Percentiles rank a stretch among this genome's conserved stretches.
These are phyloP conservation scores for Colletotrichum chrysophilum DNA, from an alignment of 2,329 filamentous ascomycete species.

Conservation along the genomic window DNA sequence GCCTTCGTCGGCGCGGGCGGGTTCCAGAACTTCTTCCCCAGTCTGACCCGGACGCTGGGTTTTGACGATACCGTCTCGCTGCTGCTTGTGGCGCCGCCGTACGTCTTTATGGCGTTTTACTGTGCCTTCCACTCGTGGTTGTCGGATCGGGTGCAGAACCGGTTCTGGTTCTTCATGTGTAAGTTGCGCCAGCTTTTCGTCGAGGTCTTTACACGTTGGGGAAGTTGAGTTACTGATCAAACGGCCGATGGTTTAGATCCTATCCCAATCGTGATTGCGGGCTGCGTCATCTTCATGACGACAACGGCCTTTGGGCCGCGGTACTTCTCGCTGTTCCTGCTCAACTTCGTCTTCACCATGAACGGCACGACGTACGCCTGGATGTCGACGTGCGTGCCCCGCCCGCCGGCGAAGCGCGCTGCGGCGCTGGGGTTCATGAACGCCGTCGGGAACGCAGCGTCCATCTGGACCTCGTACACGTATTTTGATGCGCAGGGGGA, in stretches of 20 bases:
- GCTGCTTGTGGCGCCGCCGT: neutral
- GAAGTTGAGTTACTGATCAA: neutral
- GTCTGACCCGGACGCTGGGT: neutral
- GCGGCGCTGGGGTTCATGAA: conserved; percentile 22
- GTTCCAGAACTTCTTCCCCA: neutral
- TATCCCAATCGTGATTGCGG: conserved; percentile 53
- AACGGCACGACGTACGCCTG: conserved; percentile 54
- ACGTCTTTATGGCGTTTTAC: neutral
- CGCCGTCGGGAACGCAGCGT: neutral
- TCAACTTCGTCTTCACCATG: conserved; percentile 60
- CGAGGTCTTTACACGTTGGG: too few species aligned
- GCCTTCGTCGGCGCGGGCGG: neutral
- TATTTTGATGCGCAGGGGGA: neutral
- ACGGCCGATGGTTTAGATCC: conserved; percentile 35
- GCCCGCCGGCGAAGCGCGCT: conserved; percentile 59
- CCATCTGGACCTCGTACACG: neutral
- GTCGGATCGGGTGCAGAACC: neutral
- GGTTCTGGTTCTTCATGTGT: neutral
- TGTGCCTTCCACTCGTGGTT: neutral
- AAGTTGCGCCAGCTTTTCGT: neutral
- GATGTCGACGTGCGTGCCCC: conserved; percentile 55
- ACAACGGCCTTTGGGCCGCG: conserved; percentile 53
- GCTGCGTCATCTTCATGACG: conserved; percentile 60
- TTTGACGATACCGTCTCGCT: neutral
- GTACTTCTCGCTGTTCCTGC: conserved; percentile 62